These are phyloP conservation scores for Hyaloperonospora arabidopsidis DNA, from an alignment of 352 stramenopile genomes.

Conservation along the genomic window DNA sequence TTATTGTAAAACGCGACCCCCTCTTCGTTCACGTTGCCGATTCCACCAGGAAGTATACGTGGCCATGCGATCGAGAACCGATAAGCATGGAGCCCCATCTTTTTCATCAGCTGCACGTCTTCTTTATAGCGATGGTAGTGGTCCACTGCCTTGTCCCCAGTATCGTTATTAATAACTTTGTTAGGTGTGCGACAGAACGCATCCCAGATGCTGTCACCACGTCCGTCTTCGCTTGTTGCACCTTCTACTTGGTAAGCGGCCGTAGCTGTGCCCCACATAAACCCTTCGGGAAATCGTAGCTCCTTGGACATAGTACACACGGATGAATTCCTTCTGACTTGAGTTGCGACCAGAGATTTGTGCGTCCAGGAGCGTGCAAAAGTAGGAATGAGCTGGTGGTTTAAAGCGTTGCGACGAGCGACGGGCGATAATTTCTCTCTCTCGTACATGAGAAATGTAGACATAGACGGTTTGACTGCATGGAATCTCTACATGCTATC, in stretches of 20 bases:
- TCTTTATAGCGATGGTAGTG: slow-evolving; percentile 86
- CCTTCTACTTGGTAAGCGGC: slow-evolving; percentile 92
- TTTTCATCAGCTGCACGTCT: slow-evolving; percentile 88
- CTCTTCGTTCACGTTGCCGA: slow-evolving; percentile 64
- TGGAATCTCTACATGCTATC: no score
- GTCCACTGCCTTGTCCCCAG: slow-evolving; percentile 82
- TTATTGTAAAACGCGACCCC: slow-evolving; percentile 88
- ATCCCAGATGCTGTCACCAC: slow-evolving; percentile 87
- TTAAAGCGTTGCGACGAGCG: no score
- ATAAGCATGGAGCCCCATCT: slow-evolving; percentile 85
- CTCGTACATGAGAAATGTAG: no score
- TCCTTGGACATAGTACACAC: no score
- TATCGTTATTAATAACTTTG: slow-evolving; percentile 67
- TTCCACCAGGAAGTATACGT: slow-evolving; percentile 82
- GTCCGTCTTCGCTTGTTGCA: slow-evolving; percentile 72
- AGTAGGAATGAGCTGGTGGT: no score
- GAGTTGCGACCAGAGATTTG: no score
- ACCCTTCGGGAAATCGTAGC: slow-evolving; percentile 40
- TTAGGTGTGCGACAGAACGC: slow-evolving; percentile 60
- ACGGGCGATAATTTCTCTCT: no score
- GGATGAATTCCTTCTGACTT: no score
- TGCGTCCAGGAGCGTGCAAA: no score
- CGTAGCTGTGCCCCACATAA: slow-evolving; percentile 85
- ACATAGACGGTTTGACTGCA: no score
- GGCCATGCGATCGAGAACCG: slow-evolving; percentile 89